Base-by-base conservation (phyloP, 345 rosid genomes). In the Moricandia arvensis region DNA sequence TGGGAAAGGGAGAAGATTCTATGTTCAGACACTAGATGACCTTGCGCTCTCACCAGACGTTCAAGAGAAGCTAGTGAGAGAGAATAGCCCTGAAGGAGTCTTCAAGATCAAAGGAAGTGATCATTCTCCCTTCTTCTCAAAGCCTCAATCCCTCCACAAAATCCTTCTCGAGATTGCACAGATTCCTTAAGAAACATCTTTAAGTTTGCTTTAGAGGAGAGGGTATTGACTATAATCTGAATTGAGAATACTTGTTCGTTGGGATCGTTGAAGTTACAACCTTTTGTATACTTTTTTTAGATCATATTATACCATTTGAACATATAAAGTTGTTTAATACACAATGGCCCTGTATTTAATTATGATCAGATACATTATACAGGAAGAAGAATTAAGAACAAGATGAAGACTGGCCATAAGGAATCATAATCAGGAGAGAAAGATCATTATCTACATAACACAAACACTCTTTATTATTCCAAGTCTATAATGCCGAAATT, bases 41-140 rank as follows among this genome's bases (percentile, higher is more conserved):
- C 96, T 29, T 0, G 97, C 97, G 6, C 93, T 95, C 21, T 95
- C 99, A 27, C 92, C 93, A 0, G 99, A 95, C 38, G 87, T 90
- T 67, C 99, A 92, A 83, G 99, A 95, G 78, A 95, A 91, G 70
- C 69, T 90, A 18, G 97, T 92, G 18, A 81, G 99, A 58, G 96
- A 95, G 61, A 92, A 84, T 66, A 89, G 93, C 45, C 93, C 97
- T 0, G 97, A 90, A 81, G 91, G 99, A 63, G 93, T 95, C 11
- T 95, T 77, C 89, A 95, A 95, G 90, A 95, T 95, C 73, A 95
- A 90, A 82, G 99, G 93, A 77, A 89, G 96, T 79, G 99, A 95
- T 30, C 99, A 95, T 76, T 91, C 93, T 74, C 97, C 99, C 2
- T 95, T 92, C 88, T 87, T 95, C 85, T 91, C 97, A 12, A 95